phyloP scores from a whole-genome alignment of 345 rosid species.

The Turnera subulata region DNA sequence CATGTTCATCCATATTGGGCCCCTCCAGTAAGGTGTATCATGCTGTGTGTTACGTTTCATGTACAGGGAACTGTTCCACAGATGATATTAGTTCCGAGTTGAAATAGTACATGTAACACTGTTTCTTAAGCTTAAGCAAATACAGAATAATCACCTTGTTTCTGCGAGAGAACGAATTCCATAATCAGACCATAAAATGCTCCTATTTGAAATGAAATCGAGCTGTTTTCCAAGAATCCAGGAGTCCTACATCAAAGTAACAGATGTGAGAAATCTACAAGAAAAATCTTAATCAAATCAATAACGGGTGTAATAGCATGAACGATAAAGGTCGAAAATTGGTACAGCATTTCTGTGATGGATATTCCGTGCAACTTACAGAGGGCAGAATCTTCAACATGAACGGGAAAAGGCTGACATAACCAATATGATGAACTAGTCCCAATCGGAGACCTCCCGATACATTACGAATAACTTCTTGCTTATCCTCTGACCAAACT shows the following conservation, averaged over 20 bases:
- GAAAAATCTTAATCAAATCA: neutral
- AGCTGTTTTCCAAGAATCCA: constrained; percentile 82
- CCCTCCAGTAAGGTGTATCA: constrained; percentile 96
- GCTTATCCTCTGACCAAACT: constrained; percentile 58
- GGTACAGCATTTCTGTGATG: neutral
- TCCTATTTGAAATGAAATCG: constrained; percentile 67
- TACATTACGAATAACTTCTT: constrained; percentile 79
- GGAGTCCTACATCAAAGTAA: constrained; percentile 48
- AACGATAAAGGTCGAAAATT: neutral
- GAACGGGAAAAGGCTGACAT: constrained; percentile 93
- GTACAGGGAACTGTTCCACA: constrained; percentile 59
- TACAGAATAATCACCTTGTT: constrained; percentile 50
- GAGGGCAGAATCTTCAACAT: constrained; percentile 75
- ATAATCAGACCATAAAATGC: constrained; percentile 71
- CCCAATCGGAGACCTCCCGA: constrained; percentile 54
- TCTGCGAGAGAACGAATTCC: constrained; percentile 93
- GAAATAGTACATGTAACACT: no score
- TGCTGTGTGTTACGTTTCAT: constrained; percentile 89
- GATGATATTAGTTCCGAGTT: no score
- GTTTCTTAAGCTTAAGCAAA: no score
- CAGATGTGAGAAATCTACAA: neutral
- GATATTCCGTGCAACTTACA: constrained; percentile 43
- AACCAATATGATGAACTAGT: constrained; percentile 88
- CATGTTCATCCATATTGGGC: constrained; percentile 92
- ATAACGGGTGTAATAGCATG: neutral